Base-by-base conservation (phyloP, 1,139 yeast species). In the Taphrina populina region DNA sequence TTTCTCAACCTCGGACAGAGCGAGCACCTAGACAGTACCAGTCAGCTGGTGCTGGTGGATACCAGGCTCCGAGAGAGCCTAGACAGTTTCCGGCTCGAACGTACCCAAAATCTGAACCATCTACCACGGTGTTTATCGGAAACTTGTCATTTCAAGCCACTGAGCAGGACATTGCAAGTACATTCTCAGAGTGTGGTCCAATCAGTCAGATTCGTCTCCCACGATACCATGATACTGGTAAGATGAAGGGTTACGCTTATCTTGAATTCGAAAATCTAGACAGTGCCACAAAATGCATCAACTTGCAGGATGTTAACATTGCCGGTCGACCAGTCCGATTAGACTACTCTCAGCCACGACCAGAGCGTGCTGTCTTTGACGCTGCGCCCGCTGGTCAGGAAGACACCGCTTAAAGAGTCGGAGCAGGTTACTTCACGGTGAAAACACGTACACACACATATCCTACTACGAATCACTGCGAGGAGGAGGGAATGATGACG, bases 131-230 rank as follows among this genome's bases (percentile, higher is more conserved):
- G 65, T 92, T 92, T 68, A 97, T 88, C 63, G 98, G 98, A 67
- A 83, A 97, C 76, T 81, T 92, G 68, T 88, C 98, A 27, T 92
- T 97, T 97, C 86, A 83, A 73, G 80, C 92, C 67, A 97, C 92
- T 68, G 97, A 88, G 69, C 95, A 82, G 60, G 86, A 95, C 95
- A 81, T 92, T 71, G 77, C 77, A 72, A 76, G 83, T 63, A 96
- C 87, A 75, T 92, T 92, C 71, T 88, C 83, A 69, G 80, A 78
- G 62, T 70, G 80, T 64, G 95, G 90, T 52, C 95, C 95, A 71
- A 92, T 88, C 61, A 67, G 80, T 49, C 72, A 83, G 66, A 96
- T 97, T 64, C 84, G 98, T 76, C 96, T 92, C 64, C 86, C 94
- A 69, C 81, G 83, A 74, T 97, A 92, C 74, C 84, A 94, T 75